These are phyloP conservation scores for Penicillium goetzii DNA, from an alignment of 495 filamentous ascomycete genomes.

Conservation along the genomic window DNA sequence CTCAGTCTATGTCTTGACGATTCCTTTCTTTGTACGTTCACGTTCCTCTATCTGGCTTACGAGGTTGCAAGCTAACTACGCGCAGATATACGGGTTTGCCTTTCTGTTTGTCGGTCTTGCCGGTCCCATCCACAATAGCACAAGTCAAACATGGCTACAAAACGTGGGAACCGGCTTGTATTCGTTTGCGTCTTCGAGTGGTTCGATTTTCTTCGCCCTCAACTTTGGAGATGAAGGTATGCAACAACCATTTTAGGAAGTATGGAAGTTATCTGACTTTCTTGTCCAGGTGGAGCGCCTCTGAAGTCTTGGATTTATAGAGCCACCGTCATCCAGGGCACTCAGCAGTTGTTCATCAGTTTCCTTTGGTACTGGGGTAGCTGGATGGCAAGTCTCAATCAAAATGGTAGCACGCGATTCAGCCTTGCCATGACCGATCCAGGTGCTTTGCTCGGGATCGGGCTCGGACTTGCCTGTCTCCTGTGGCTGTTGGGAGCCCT, in stretches of 20 bases:
- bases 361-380: conserved; percentile 69
- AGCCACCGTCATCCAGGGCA: conserved; percentile 63
- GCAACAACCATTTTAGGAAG: neutral
- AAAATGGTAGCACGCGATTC: conserved; percentile 21
- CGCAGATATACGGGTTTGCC: conserved; percentile 57
- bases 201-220: conserved; percentile 65
- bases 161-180: conserved; percentile 65
- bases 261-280: conserved; percentile 21
- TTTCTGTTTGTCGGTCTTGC: conserved; percentile 48
- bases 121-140: conserved; percentile 42
- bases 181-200: conserved; percentile 60
- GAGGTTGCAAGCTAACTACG: neutral
- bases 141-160: conserved; percentile 53
- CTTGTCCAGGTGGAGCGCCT: conserved; percentile 51
- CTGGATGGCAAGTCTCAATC: conserved; percentile 26
- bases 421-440: conserved; percentile 44
- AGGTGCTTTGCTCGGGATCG: conserved; percentile 47
- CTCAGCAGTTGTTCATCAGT: conserved; percentile 64
- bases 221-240: conserved; percentile 66
- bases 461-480: conserved; percentile 59
- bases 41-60: neutral
- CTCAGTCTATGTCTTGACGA: conserved; percentile 58
- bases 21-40: conserved; percentile 35
- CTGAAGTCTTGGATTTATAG: conserved; percentile 65
- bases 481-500: conserved; percentile 56